Base-by-base conservation (phyloP, 2,329 filamentous ascomycete species). In the Colletotrichum tropicicola region DNA sequence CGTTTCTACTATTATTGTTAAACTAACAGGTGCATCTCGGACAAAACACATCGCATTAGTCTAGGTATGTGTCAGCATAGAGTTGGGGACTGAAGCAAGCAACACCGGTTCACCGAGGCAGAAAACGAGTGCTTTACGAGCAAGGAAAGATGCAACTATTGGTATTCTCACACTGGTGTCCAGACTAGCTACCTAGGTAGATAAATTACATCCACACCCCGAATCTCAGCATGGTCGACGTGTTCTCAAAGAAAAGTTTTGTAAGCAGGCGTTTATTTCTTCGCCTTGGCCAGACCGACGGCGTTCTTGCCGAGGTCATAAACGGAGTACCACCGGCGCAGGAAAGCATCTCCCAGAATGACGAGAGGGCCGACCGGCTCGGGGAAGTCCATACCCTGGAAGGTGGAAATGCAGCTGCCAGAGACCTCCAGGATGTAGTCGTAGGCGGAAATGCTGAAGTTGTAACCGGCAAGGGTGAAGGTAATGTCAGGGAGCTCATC, bases 341-440 rank as follows among this genome's bases (percentile, higher is more conserved):
- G 84, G 86, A 92, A 92, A 51, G 90, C 92, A 79, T 97, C 94
- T 74, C 96, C 96, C 25, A 99, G 90, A 70, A 99, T 99, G 68
- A 93, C 94, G 69, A 99, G 89, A 71, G 96, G 96, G 48, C 96
- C 95, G 65, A 92, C 91, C 39, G 94, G 94, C 75, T 90, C 92
- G 61, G 94, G 91, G 82, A 93, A 90, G 79, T 94, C 96, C 91
- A 98, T 97, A 73, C 94, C 94, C 89, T 97, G 97, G 84, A 99
- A 97, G 72, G 93, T 92, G 68, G 94, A 98, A 80, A 99, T 97
- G 82, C 96, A 99, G 78, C 91, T 95, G 72, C 95, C 96, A 76
- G 94, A 92, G 44, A 98, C 89, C 82, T 99, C 94, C 41, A 99
- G 90, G 72, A 98, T 94, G 85, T 99, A 99, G 83, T 99, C 96